Base-by-base conservation (phyloP, 2,329 filamentous ascomycete genomes). In the Aspergillus neotritici region DNA sequence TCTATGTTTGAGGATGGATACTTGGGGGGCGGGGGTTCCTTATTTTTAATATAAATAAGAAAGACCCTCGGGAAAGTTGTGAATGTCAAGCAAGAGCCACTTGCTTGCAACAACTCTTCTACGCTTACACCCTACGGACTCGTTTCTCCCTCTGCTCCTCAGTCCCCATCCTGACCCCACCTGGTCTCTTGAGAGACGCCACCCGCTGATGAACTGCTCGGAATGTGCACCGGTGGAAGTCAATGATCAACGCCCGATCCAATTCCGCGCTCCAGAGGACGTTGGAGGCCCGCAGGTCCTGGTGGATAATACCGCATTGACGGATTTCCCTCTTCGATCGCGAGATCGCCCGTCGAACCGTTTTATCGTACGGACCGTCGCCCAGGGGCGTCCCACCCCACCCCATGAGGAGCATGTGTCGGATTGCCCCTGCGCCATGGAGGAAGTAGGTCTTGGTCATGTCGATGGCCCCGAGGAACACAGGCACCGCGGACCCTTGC, bases 321-420 rank as follows among this genome's bases (percentile, higher is more conserved):
- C 43, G 29, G n/a, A 52, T 52, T 31, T 48, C 21, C 40, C 44
- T 45, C 25, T 39, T 34, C 3, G 49, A 52, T 31, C 25, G 30
- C 13, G 21, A 43, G 34, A 50, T 47, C 30, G 32, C 42, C 15
- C 15, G n/a, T 6, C 36, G 31, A 9, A 51, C 31, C 4, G 28
- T n/a, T 32, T 46, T 38, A 9, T 43, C 38, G 4, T 44, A 21
- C 11, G 41, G 37, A 15, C 32, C 31, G 32, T 41, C 21, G 28
- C 37, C 33, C 16, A 50, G 41, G 29, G n/a, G 40, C 17, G 51
- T 50, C 13, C 52, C 53, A 25, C 48, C 56, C 52, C 52, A 61
- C 29, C 41, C 56, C 54, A 61, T 59, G 2, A 60, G 45, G 5
- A 60, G 51, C 56, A 61, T 58, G 41, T 61, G 53, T 11, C 47